Conservation (phyloP, 176 grass and related monocot species). For the Elaeis guineensis region DNA sequence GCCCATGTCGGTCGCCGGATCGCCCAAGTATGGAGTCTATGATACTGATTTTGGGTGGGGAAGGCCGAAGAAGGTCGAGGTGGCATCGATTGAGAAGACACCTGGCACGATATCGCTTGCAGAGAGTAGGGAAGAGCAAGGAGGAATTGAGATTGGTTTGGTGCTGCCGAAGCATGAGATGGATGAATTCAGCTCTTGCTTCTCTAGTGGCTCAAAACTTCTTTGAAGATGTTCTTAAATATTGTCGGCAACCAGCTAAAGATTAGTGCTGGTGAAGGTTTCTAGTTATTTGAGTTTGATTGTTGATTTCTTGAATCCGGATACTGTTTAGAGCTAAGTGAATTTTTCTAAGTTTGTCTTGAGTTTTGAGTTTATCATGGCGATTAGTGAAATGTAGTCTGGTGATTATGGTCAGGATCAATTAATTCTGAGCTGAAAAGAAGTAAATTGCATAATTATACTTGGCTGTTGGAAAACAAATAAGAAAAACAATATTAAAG, state of each 20-base stretch:
- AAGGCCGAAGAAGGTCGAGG: slow-evolving; percentile 64
- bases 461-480: no score
- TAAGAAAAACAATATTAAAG: no score
- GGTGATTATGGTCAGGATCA: no score
- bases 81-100: slow-evolving; percentile 82
- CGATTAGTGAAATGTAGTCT: no score
- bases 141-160: slow-evolving; percentile 75
- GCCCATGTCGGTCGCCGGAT: slow-evolving; percentile 90
- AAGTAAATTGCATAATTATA: no score
- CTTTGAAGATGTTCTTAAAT: neutral
- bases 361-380: no score
- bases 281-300: no score
- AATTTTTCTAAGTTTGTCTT: no score
- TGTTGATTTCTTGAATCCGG: no score
- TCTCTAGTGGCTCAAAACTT: slow-evolving; percentile 28
- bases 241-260: neutral
- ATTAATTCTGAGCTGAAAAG: no score
- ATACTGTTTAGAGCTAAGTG: no score
- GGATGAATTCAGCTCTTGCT: slow-evolving; percentile 37
- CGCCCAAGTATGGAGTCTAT: slow-evolving; percentile 74
- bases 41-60: slow-evolving; percentile 68
- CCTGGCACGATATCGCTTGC: slow-evolving; percentile 84
- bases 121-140: slow-evolving; percentile 41
- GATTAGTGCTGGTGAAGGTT: neutral
- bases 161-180: slow-evolving; percentile 68